phyloP scores from a whole-genome alignment of 2,329 filamentous ascomycete genomes.

The Chaetothyriales sp. region DNA sequence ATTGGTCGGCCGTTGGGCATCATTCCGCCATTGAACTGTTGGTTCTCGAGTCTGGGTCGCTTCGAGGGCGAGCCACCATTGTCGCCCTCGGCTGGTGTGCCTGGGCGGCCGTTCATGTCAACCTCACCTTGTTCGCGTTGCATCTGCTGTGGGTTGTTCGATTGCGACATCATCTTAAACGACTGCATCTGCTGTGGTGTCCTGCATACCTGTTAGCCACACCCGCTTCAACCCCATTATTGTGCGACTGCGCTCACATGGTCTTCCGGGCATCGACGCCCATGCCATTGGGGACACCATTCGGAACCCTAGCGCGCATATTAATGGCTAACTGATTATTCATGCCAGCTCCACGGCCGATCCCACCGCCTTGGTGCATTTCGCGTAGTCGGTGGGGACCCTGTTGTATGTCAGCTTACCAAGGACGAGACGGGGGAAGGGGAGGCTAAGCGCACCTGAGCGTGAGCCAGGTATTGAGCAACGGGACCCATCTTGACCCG shows the following conservation, averaged over 20 bases:
- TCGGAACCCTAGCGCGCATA: constrained; percentile 16
- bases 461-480: constrained; percentile 62
- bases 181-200: constrained; percentile 13
- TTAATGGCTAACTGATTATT: constrained; percentile 51
- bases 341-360: constrained; percentile 52
- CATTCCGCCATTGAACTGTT: constrained; percentile 59
- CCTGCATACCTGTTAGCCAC: constrained; percentile 2
- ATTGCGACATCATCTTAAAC: constrained; percentile 19
- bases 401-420: constrained; percentile 9
- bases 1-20: constrained; percentile 63
- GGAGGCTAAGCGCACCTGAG: constrained; percentile 48
- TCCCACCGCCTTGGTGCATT: constrained; percentile 53
- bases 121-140: constrained; percentile 85
- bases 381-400: constrained; percentile 44
- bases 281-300: constrained; percentile 15
- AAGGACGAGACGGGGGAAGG: neutral
- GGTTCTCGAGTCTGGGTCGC: constrained; percentile 63
- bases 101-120: constrained; percentile 68
- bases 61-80: constrained; percentile 89
- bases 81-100: constrained; percentile 68
- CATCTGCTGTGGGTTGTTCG: constrained; percentile 50
- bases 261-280: constrained; percentile 5
- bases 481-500: constrained; percentile 42
- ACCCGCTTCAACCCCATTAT: constrained; percentile 2
- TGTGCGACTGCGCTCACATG: constrained; percentile 7